Conservation (phyloP, 345 rosid genomes). For the Hibiscus syriacus region DNA sequence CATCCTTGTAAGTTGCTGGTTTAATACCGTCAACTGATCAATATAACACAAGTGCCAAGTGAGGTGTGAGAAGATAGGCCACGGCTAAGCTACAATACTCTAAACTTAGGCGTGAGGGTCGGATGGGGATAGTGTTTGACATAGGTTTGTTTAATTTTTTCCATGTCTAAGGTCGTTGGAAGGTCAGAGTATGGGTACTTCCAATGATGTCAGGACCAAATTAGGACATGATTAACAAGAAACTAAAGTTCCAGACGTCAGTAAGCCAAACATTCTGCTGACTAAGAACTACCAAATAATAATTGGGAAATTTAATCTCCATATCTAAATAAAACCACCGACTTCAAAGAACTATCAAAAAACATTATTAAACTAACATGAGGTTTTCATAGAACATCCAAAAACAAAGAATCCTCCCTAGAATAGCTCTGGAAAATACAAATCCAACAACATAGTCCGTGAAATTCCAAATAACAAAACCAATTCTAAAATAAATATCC, state of each 20-base stretch:
- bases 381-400: neutral
- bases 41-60: neutral
- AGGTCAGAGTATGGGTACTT: too few species aligned
- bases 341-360: neutral
- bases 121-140: neutral
- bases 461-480: neutral
- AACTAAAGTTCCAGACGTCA: neutral
- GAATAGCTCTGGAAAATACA: neutral
- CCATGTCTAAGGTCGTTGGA: too few species aligned
- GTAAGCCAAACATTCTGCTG: neutral
- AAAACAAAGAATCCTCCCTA: neutral
- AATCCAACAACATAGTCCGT: neutral
- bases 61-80: neutral
- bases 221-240: neutral
- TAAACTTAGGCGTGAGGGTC: neutral
- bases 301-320: neutral
- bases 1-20: neutral
- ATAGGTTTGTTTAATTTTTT: neutral
- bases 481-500: neutral
- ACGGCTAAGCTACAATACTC: neutral
- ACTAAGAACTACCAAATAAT: neutral
- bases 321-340: neutral
- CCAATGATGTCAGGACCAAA: neutral
- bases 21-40: neutral
- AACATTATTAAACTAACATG: neutral